Evolutionary conservation across 1,139 yeast species (phyloP), one percentile per base, ranked within the genome.

Genomic region (Yamadazyma blattariae): DNA sequence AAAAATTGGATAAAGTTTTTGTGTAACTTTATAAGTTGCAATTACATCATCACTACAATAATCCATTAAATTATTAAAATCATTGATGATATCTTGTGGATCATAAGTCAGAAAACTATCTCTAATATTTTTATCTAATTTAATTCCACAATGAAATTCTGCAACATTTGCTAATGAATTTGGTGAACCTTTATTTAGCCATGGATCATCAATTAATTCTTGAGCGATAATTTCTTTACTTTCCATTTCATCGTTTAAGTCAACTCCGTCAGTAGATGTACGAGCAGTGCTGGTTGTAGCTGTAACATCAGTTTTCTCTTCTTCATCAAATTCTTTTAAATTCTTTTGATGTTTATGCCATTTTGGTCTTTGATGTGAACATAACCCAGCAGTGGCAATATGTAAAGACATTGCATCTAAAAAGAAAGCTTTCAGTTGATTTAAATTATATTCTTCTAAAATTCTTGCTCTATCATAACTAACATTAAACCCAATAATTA

Each of bases 341-440:
- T 40, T 52, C 47, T 77, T 79, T 39, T 71, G 74, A 51, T 75
- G 80, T 44, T 79, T 80, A 51, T 77, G 62, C 89, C 94, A 94
- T 17, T 73, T 68, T 0, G 90, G 84, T 41, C 97, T 64, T 54
- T 94, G 98, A 46, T 88, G 79, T 1, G 97, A 86, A 54, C 97
- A 87, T 74, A 94, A 83, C 0, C 99, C 99, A 34, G 86, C 81
- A 1, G 81, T 79, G 0, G 97, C 95, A 25, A 90, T 81, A 60
- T 94, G 98, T 17, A 94, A 64, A 1, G 97, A 82, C 92, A 92
- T 85, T 1, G 96, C 92, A 57, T 94, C 99, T 38, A 94, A 47
- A 51, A 68, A 94, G 57, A 88, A 89, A 2, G 86, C 85, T 48
- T 82, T 78, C 0, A 95, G 70, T 33, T 71, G 75, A 26, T 67